Conservation (phyloP, 1,284 basidiomycete species). For the Cryptococcus sp. region DNA sequence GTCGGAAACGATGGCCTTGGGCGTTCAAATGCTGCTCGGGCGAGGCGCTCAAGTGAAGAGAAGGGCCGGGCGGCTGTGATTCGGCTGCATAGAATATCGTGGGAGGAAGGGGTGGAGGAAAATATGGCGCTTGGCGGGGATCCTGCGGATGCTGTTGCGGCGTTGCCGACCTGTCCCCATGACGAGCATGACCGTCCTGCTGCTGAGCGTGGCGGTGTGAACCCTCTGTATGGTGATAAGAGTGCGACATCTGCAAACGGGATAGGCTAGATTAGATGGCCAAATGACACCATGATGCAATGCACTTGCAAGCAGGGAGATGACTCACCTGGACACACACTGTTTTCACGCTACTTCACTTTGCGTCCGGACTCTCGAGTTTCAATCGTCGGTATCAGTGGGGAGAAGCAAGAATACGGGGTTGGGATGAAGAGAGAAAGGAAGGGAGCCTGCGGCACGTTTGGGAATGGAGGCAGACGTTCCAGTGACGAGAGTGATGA, state of each 20-base stretch:
- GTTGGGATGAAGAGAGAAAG: too few relatives aligned
- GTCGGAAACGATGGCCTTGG: constrained; percentile 5
- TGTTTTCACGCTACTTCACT: too few relatives aligned
- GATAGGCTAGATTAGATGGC: too few relatives aligned
- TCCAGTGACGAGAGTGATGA: too few relatives aligned
- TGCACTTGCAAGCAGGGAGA: too few relatives aligned
- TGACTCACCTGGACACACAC: too few relatives aligned
- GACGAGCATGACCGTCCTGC: background rate
- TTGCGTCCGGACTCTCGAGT: too few relatives aligned
- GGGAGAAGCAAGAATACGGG: too few relatives aligned
- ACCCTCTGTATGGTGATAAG: constrained; percentile 14
- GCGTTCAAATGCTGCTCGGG: background rate
- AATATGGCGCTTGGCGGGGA: constrained; percentile 6
- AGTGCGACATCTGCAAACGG: constrained; percentile 12
- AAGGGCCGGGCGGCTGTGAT: constrained; percentile 11
- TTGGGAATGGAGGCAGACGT: too few relatives aligned
- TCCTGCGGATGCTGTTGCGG: background rate
- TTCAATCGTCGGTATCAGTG: too few relatives aligned
- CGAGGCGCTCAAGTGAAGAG: constrained; percentile 6
- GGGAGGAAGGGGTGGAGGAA: constrained; percentile 12
- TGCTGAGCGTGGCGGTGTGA: constrained; percentile 5
- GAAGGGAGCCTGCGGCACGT: too few relatives aligned
- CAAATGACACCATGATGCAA: too few relatives aligned
- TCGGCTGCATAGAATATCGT: constrained; percentile 15
- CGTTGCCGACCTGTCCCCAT: background rate